Evolutionary conservation across 2,329 filamentous ascomycete species (phyloP).

Genomic region (Pezicula neosporulosa): DNA sequence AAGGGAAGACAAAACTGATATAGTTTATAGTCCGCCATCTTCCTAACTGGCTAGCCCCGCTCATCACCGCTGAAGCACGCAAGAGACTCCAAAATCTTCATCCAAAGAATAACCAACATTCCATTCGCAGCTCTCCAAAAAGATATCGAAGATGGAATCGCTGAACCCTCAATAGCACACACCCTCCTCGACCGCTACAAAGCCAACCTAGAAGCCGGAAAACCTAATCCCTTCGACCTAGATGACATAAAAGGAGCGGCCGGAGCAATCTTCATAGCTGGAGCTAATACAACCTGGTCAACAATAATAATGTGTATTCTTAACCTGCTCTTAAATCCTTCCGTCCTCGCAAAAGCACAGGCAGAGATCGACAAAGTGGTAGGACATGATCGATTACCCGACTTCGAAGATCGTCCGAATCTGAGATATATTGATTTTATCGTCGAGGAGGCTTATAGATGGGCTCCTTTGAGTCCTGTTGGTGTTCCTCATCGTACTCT

Average conservation of each 20-base stretch:
- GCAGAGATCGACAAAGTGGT: conserved; percentile 44
- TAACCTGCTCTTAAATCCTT: conserved; percentile 30
- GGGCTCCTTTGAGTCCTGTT: conserved; percentile 41
- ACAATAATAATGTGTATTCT: conserved; percentile 39
- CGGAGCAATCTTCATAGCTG: conserved; percentile 44
- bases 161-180: background rate
- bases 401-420: conserved; percentile 37
- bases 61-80: conserved; percentile 24
- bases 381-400: conserved; percentile 41
- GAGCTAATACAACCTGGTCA: conserved; percentile 34
- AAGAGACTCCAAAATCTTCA: conserved; percentile 25
- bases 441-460: conserved; percentile 43
- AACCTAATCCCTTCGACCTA: conserved; percentile 9
- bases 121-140: conserved; percentile 30
- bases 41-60: conserved; percentile 32
- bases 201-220: background rate
- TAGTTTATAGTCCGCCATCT: conserved; percentile 25
- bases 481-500: conserved; percentile 52
- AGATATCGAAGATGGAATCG: conserved; percentile 5
- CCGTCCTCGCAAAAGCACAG: conserved; percentile 43
- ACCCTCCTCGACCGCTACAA: conserved; percentile 1
- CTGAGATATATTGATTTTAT: conserved; percentile 42
- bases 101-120: conserved; percentile 38
- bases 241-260: conserved; percentile 43
- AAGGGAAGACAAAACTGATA: conserved; percentile 23